Percentiles rank a stretch among this genome's conserved stretches.
These are phyloP conservation scores for Alternaria dauci DNA, from an alignment of 2,329 filamentous ascomycete genomes.

Conservation along the genomic window DNA sequence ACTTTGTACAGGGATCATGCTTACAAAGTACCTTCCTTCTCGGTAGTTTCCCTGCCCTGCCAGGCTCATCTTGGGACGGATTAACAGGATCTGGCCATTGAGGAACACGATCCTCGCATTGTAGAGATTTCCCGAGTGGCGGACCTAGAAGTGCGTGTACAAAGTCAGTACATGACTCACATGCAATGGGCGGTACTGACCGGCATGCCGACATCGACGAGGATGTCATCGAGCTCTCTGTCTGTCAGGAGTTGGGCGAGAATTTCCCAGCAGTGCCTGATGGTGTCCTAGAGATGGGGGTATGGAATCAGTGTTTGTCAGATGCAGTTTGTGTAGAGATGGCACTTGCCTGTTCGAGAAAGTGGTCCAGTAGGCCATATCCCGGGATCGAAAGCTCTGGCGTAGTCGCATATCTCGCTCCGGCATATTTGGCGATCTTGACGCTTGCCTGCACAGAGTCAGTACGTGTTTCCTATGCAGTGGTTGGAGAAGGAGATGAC, in stretches of 20 bases:
- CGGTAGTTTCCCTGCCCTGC: constrained; percentile 72
- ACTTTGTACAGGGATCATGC: no score
- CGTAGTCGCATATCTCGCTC: constrained; percentile 5
- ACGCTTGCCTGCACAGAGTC: constrained; percentile 60
- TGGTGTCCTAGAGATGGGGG: constrained; percentile 9
- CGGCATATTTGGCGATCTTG: constrained; percentile 3
- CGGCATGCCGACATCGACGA: constrained; percentile 40
- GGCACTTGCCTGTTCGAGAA: constrained; percentile 25
- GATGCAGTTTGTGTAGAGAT: no score
- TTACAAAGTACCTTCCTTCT: constrained; percentile 48
- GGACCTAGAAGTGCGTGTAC: constrained; percentile 43
- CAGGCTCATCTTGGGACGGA: constrained; percentile 75
- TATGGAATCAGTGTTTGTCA: no score
- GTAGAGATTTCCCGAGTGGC: constrained; percentile 69
- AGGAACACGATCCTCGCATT: constrained; percentile 68
- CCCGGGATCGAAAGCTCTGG: constrained; percentile 41
- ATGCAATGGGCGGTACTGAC: constrained; percentile 17
- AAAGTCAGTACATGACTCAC: no score
- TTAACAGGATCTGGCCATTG: constrained; percentile 73
- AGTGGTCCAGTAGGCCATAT: constrained; percentile 67
- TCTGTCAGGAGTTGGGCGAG: constrained; percentile 68
- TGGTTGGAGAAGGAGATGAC: background rate
- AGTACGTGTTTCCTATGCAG: background rate
- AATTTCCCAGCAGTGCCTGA: constrained; percentile 61
- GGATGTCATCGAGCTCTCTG: constrained; percentile 68